Base-by-base conservation (phyloP, 441 rosid species). In the Populus hybrid region DNA sequence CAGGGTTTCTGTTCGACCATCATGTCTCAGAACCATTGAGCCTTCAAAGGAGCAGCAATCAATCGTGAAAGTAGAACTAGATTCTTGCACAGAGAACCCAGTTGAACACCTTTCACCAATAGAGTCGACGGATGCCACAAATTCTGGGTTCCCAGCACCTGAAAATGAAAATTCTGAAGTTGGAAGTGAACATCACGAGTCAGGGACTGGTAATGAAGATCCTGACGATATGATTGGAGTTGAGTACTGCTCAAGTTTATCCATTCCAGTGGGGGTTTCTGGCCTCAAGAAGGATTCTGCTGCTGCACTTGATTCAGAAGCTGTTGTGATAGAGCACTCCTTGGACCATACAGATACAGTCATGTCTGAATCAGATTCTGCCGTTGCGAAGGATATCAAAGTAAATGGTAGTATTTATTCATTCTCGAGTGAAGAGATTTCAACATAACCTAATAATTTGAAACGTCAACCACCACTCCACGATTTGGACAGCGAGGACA, bases 1-100 rank as follows among this genome's bases (percentile, higher is more conserved):
- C 85, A 95, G 99, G 88, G 81, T 88, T 82, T 87, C 87, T 83
- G 93, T 88, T 32, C 81, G 95, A 9, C 86, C 91, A 42, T 83
- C 94, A 54, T 85, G 87, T 85, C 88, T 90, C 78, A 75, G 83
- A 76, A 79, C 83, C 75, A 24, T 83, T 67, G 87, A 81, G 81
- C 76, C 84, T 81, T 79, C 81, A 21, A 79, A 66, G 61, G 86
- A 81, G 78, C 72, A 79, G 70, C 79, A 72, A 34, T 72, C 74
- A 74, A 69, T 77, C 69, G 83, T 74, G 30, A 68, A 81, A 57
- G 67, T 65, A 40, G 86, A 82, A 69, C 76, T 9, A 30, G 77
- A 78, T 69, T 69, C 81, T 77, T 76, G 65, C 83, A 74, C 88
- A 78, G 70, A 78, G 70, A 85, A 76, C 72, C 72, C 83, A 77